Evolutionary conservation across 306 rosid genomes (phyloP), one percentile per base, ranked within the genome.

Genomic region (Cicer chorassanicum): DNA sequence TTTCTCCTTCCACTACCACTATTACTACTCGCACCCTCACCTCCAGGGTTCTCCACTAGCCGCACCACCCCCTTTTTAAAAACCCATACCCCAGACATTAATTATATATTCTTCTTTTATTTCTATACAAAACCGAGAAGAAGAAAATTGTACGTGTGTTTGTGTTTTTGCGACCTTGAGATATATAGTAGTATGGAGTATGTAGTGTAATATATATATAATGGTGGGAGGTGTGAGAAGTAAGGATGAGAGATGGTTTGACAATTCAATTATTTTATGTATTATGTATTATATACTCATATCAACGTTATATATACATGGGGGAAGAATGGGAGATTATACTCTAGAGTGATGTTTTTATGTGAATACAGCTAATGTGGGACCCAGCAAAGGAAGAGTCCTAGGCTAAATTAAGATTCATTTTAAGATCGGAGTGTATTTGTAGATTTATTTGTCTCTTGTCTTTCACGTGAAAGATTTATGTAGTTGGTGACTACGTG

Each of bases 51-150:
- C 84, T 94, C 99, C 49, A 91, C 93, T 29, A 95, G 82, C 66
- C 98, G 79, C 38, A 95, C 83, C 54, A 95, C 98, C 9, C 97
- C 97, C 80, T 95, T 89, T 77, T 83, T 89, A 90, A 92, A 92
- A 9, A 92, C 90, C 99, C 99, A 92, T 41, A 95, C 99, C 51
- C 99, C 99, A 0, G 99, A 85, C 99, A 95, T 86, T 0, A 3
- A 8, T 7, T 21, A 9, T 45, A n/a, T 9, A 0, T 60, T 29
- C 6, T 57, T 21, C 6, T 9, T 24, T 24, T 24, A 4, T 24
- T 9, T 21, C 7, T n/a, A 14, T 11, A 8, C 10, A n/a, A n/a
- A 12, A 63, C 9, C 2, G 24, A 57, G 7, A 18, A 36, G 12
- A 67, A 45, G 56, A 21, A 29, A 67, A 29, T 1, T 13, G 42